Evolutionary conservation across 108 stramenopile species (phyloP).

Genomic region (Stephanodiscus triporus): DNA sequence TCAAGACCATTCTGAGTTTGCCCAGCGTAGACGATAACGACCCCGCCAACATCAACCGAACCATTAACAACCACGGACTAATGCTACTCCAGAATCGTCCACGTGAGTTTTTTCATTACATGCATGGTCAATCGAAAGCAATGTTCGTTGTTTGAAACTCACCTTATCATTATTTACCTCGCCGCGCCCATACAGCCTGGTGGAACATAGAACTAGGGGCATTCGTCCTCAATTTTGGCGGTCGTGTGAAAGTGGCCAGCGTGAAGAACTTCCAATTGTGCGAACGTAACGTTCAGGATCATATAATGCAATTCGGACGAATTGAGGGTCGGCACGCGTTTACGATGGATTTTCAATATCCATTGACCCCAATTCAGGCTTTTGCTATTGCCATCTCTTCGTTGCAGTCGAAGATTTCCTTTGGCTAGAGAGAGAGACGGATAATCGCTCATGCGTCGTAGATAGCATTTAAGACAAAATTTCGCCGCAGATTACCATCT

Average conservation of each 20-base stretch:
- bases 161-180: neutral
- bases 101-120: conserved; percentile 15
- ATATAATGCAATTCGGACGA: conserved; percentile 88
- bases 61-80: conserved; percentile 64
- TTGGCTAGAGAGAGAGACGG: conserved; percentile 63
- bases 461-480: too few species aligned
- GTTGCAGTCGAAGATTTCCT: conserved; percentile 86
- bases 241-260: conserved; percentile 85
- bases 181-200: conserved; percentile 52
- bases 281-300: conserved; percentile 74
- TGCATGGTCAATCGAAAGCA: neutral
- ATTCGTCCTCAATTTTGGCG: conserved; percentile 90
- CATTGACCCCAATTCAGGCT: conserved; percentile 85
- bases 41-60: conserved; percentile 16
- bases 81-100: conserved; percentile 82
- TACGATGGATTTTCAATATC: conserved; percentile 90
- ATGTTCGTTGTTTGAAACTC: neutral
- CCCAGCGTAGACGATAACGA: conserved; percentile 20
- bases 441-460: too few species aligned
- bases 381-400: conserved; percentile 91
- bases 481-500: too few species aligned
- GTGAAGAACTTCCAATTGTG: conserved; percentile 92
- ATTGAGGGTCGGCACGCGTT: conserved; percentile 87
- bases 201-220: conserved; percentile 88
- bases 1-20: conserved; percentile 69